Base-by-base conservation (phyloP, 768 basidiomycete species). In the Lenzites betulinus region DNA sequence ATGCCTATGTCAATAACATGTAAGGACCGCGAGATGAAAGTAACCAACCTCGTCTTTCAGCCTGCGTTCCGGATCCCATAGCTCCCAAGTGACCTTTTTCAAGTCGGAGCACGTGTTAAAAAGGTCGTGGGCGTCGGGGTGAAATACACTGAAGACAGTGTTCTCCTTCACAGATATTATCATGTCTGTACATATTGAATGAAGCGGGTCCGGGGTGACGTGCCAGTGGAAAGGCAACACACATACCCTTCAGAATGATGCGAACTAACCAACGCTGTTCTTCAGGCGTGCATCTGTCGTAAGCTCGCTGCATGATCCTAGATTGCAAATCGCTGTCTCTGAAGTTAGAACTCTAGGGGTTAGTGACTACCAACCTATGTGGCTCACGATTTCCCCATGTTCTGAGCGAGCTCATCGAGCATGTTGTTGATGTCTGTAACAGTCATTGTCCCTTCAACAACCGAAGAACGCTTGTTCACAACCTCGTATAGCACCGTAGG, bases 101-200 rank as follows among this genome's bases (percentile, higher is more conserved):
- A 98, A 78, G 73, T 98, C 95, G 0, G 95, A 98, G 71, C 94
- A 98, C 0, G 94, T 95, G 70, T 98, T 98, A 78, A 92, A 99
- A 8, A 97, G 75, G 70, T 93, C 92, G 62, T 92, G 88, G 0
- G 96, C 95, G 66, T 98, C 95, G 0, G 93, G 91, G 74, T 99
- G 97, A 68, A 98, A 93, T 7, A 93, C 88, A 0, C 86, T 77
- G 64, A 99, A 88, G 0, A 98, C 89, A 0, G 95, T 95, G 12
- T 90, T 95, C 73, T 98, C 97, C 74, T 96, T 92, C 51, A 97
- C 90, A 0, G 89, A 91, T 59, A 98, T 95, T 47, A 85, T 81
- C 81, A 98, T 87, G 67, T 98, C 96, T 97, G 22, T 22, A 23
- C 11, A 38, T 9, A 20, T 33, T n/a, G 13, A 18, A 38, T n/a